phyloP scores from a whole-genome alignment of 208 protist genomes.

The Trichomonas tenax region DNA sequence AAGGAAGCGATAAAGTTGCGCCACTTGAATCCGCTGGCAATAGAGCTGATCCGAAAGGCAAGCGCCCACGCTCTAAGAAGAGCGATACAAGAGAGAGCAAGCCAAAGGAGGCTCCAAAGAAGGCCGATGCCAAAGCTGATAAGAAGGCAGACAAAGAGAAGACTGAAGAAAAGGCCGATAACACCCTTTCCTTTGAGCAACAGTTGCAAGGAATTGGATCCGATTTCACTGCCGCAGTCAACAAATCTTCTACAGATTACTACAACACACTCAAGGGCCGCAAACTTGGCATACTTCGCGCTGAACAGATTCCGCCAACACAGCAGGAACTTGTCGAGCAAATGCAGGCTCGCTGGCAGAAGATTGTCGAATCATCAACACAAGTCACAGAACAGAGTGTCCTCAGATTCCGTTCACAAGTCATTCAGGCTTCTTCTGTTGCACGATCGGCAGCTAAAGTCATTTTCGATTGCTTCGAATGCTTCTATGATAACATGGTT shows the following conservation, averaged over 20 bases:
- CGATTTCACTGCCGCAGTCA: neutral
- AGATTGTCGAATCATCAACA: no score
- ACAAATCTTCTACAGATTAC: neutral
- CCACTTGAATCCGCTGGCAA: neutral
- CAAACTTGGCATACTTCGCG: neutral
- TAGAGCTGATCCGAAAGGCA: neutral
- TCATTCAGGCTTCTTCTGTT: neutral
- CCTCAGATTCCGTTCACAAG: neutral
- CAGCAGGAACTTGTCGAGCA: neutral
- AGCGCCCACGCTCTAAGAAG: neutral
- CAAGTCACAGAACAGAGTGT: neutral
- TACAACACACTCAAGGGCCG: neutral
- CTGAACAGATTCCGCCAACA: neutral
- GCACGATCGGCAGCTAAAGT: neutral
- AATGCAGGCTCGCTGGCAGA: neutral
- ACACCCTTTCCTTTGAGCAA: neutral
- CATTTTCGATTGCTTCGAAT: neutral
- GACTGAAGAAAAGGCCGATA: neutral
- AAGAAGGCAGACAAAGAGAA: neutral
- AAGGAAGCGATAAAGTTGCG: neutral
- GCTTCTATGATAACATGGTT: neutral
- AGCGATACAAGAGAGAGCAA: neutral
- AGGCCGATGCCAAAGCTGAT: neutral
- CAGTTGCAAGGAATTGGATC: neutral
- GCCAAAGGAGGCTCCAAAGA: neutral